Base-by-base conservation (phyloP, 495 filamentous ascomycete species). In the Massariosphaeria phaeospora region DNA sequence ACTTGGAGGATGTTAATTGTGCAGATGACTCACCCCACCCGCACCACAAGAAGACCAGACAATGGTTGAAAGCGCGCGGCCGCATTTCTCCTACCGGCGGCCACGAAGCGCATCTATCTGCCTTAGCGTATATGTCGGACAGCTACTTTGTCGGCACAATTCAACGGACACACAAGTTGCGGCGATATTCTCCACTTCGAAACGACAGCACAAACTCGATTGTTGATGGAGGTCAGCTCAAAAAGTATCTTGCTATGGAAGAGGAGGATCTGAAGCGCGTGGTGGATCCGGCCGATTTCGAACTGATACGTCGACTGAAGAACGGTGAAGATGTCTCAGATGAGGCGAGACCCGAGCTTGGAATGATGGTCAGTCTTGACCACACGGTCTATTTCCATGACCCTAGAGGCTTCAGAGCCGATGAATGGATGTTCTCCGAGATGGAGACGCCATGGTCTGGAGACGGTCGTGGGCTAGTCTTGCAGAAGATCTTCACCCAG, bases 321-420 rank as follows among this genome's bases (percentile, higher is more conserved):
- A 53, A 57, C 29, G 57, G 61, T 30, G 48, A 61, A 24, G 41
- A 57, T 21, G n/a, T 47, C 3, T 24, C 41, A 0, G 26, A 47
- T 4, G n/a, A 52, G 1, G 20, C 26, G 2, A 66, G 72, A 35
- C 76, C 78, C 10, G 67, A 75, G 64, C 73, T 98, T 13, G 88
- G 93, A 9, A 97, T 98, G 91, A 91, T 96, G 86, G 89, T 97
- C 50, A 89, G 84, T 48, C 72, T 98, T 18, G 93, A 98, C 68
- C 89, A 93, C 71, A 85, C 83, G 2, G 96, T 98, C 38, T 96
- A 94, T 69, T 98, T 98, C 71, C 94, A 98, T 63, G 82, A 85
- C 61, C 88, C 89, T 33, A 72, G 75, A 59, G 79, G 77, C 25
- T 88, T 95, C 66, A 77, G 78, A 33, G 88, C 88, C 10, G 93